Evolutionary conservation across 1,284 basidiomycete species (phyloP), one percentile per base, ranked within the genome.

Genomic region (Stygiomarasmius scandens): DNA sequence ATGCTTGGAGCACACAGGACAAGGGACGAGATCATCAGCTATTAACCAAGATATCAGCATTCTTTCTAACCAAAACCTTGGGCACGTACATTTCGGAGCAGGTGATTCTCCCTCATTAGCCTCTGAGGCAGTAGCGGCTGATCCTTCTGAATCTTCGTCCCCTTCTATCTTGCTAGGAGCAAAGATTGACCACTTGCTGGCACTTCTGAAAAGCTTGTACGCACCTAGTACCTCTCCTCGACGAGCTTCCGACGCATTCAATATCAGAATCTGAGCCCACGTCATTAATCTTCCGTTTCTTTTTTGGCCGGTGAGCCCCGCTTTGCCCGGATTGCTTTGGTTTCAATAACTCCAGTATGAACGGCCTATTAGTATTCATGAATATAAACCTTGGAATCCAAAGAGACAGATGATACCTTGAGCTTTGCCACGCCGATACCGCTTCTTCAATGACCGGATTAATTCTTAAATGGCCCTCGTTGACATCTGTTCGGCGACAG

Each of bases 371-470:
- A 52, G 54, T 25, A 5, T 32, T 43, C 8, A 32, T 23, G 57
- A 57, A 24, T 46, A 36, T 25, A n/a, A n/a, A n/a, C n/a, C n/a
- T n/a, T 25, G 10, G 47, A 45, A 9, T 38, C 20, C 19, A 49
- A 58, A 16, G 24, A 32, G 44, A 25, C 2, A n/a, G n/a, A 38
- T 61, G 77, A 43, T 62, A 89, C 90, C 90, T 82, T 14, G 86
- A 81, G 20, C 68, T 64, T 57, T 79, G 81, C 89, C 90, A 92
- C 12, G 81, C 78, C 11, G 71, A 67, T 1, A 92, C 80, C 5
- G 77, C 77, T 48, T 82, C 84, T 65, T 89, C 89, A 45, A 92
- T 67, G 11, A 70, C 75, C 5, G 79, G 74, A 61, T 89, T 89
- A 34, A 79, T 77, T 58, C 85, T 74, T 54, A 92, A 71, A 44